Evolutionary conservation across 768 basidiomycete species (phyloP), one percentile per base, ranked within the genome.

Genomic region (Russula olivacea): DNA sequence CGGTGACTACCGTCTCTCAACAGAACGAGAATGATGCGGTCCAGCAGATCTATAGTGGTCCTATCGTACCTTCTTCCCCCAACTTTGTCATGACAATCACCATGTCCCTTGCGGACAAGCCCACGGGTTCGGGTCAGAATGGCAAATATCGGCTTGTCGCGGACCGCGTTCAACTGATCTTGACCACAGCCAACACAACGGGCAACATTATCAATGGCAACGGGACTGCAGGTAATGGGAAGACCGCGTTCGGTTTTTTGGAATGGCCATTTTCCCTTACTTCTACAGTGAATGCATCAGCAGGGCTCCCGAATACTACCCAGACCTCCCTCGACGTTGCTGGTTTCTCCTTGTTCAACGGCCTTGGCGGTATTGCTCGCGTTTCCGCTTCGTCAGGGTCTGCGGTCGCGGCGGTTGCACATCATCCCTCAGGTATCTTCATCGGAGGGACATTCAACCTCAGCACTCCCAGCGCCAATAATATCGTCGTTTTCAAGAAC

Each of bases 61-160:
- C 88, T 11, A 80, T 98, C 52, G 77, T 87, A n/a, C 88, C 91
- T 6, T 81, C 88, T 0, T 82, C 87, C 4, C 78, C 83, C 7
- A 71, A 81, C 52, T 96, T 93, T 72, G 83, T 83, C 34, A 82
- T 84, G 23, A 89, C 87, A 0, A 80, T 98, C 66, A 80, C 80
- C 6, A 86, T 98, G 82, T 79, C 82, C 6, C 79, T 98, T 53
- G 85, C 87, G 2, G 78, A 81, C 58, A 74, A 77, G 17, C 89
- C 94, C 1, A 71, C 69, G 1, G 91, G 89, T 12, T 74, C 73
- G 48, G 89, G 85, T 7, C 77, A 83, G 68, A 78, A 80, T 50
- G 87, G 86, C n/a, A 74, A 84, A 64, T 96, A 85, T 72, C 82
- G 87, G 57, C 75, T 98, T 36, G 87, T 98, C 11, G 96, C 96